Evolutionary conservation across 2,329 filamentous ascomycete species (phyloP).

Genomic region (Claviceps spartinae): DNA sequence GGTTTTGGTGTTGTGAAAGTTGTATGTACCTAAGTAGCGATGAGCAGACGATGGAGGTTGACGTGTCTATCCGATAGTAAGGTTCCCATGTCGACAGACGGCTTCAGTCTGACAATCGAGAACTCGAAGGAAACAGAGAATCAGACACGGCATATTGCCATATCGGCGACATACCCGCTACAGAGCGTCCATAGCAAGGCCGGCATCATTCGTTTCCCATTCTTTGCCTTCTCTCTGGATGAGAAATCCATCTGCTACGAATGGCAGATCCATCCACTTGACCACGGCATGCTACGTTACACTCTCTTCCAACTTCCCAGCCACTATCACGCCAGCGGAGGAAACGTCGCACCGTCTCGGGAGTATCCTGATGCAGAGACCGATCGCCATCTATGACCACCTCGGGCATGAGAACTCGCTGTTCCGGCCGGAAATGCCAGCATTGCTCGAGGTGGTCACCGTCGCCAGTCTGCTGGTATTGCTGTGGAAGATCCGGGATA

Average conservation of each 20-base stretch:
- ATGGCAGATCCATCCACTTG: constrained; percentile 5
- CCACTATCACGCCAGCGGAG: not conserved
- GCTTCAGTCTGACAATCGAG: not conserved
- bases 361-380: not conserved
- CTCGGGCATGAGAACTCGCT: constrained; percentile 1
- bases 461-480: constrained; percentile 4
- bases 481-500: constrained; percentile 3
- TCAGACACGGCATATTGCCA: not conserved
- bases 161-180: constrained; percentile 1
- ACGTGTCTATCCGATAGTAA: not conserved
- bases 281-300: constrained; percentile 5
- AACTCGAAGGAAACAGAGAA: not conserved
- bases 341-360: not conserved
- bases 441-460: not conserved
- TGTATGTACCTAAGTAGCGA: not conserved
- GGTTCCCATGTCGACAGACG: constrained; percentile 2
- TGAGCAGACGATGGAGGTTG: not conserved
- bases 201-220: constrained; percentile 1
- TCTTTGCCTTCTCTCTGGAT: constrained; percentile 2
- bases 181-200: not conserved
- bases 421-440: not conserved
- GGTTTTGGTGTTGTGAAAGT: not conserved
- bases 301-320: not conserved
- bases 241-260: not conserved
- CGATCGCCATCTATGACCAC: constrained; percentile 3